phyloP scores from a whole-genome alignment of 192 early-diverging fungal species.

The Rhizophagus clarus region DNA sequence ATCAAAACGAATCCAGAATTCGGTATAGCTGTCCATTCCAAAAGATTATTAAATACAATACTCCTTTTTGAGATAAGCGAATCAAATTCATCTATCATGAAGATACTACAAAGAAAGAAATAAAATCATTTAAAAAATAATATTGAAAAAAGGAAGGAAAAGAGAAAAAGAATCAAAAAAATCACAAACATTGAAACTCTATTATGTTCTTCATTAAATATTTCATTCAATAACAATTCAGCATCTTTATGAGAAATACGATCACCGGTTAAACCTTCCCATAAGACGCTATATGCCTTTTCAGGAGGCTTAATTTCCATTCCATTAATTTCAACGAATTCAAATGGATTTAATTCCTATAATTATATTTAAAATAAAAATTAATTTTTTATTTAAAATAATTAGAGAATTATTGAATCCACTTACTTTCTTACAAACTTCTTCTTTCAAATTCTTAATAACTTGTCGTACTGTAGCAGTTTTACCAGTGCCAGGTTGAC shows the following conservation, averaged over 20 bases:
- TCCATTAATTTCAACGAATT: constrained; percentile 95
- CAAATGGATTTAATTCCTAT: constrained; percentile 69
- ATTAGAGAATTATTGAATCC: neutral
- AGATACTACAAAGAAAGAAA: constrained; percentile 60
- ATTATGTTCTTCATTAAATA: constrained; percentile 12
- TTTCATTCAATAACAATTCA: constrained; percentile 69
- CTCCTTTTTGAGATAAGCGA: constrained; percentile 90
- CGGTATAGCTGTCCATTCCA: constrained; percentile 91
- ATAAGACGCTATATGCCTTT: constrained; percentile 84
- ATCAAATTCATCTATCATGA: constrained; percentile 97
- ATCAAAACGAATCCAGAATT: constrained; percentile 87
- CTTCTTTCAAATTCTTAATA: constrained; percentile 67
- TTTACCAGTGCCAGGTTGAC: constrained; percentile 96
- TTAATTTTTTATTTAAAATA: too few relatives aligned
- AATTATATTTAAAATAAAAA: too few relatives aligned
- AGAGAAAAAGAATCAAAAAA: neutral
- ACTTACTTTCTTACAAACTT: constrained; percentile 59
- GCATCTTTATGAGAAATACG: constrained; percentile 77
- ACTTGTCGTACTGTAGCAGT: constrained; percentile 92
- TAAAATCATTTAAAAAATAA: neutral
- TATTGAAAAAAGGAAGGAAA: neutral
- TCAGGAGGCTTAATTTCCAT: constrained; percentile 95
- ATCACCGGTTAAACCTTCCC: constrained; percentile 68
- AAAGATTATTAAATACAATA: constrained; percentile 96
- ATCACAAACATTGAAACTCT: neutral